phyloP scores from a whole-genome alignment of 768 basidiomycete species.

The Leccinum arenicola region DNA sequence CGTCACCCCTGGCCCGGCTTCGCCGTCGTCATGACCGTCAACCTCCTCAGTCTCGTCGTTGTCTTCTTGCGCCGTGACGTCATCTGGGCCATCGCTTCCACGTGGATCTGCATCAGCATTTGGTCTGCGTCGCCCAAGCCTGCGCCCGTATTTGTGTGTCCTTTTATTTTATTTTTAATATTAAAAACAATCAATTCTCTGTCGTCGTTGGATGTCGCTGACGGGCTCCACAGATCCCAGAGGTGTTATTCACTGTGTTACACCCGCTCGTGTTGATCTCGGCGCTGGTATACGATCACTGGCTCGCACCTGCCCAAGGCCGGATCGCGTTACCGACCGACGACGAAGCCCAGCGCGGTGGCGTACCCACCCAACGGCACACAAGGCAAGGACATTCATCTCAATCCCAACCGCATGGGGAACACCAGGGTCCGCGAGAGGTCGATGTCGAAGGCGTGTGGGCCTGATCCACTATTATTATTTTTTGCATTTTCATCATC shows the following conservation, averaged over 20 bases:
- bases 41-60: slow-evolving; percentile 55
- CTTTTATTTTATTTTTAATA: no score
- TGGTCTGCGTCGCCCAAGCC: slow-evolving; percentile 64
- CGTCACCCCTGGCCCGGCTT: slow-evolving; percentile 74
- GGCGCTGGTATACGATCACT: slow-evolving; percentile 38
- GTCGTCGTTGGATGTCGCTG: not conserved
- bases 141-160: slow-evolving; percentile 58
- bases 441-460: slow-evolving; percentile 42
- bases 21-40: slow-evolving; percentile 61
- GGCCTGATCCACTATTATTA: slow-evolving; percentile 19
- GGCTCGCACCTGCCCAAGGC: slow-evolving; percentile 25
- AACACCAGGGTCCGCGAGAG: slow-evolving; percentile 34
- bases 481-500: not conserved
- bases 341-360: slow-evolving; percentile 21
- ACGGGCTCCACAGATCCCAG: slow-evolving; percentile 46
- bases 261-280: slow-evolving; percentile 60
- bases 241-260: slow-evolving; percentile 60
- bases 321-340: slow-evolving; percentile 44
- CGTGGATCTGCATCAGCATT: slow-evolving; percentile 69
- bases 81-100: slow-evolving; percentile 72
- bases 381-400: slow-evolving; percentile 10
- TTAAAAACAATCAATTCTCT: not conserved
- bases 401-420: not conserved
- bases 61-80: slow-evolving; percentile 59
- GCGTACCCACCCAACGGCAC: not conserved